These are phyloP conservation scores for Pichia cabralensis DNA, from an alignment of 805 yeast genomes.

Conservation along the genomic window DNA sequence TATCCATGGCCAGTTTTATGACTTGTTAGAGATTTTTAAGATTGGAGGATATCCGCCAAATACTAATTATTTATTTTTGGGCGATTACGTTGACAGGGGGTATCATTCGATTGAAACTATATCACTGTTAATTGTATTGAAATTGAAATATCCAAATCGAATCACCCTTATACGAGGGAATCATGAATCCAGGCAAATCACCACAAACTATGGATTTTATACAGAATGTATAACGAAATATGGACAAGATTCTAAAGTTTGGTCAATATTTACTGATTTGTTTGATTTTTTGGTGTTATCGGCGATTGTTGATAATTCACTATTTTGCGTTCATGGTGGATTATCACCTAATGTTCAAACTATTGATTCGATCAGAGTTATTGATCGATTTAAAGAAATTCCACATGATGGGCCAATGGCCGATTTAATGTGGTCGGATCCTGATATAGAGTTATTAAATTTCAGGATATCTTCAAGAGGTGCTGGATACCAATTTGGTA, in stretches of 20 bases:
- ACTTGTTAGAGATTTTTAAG: constrained; percentile 80
- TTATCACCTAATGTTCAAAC: constrained; percentile 91
- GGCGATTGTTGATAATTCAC: constrained; percentile 80
- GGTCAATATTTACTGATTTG: constrained; percentile 84
- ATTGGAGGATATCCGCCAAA: constrained; percentile 92
- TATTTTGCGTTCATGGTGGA: constrained; percentile 97
- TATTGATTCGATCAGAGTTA: constrained; percentile 79
- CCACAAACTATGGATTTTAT: constrained; percentile 95
- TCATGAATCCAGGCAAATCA: constrained; percentile 93
- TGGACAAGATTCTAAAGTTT: constrained; percentile 61
- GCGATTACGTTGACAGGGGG: constrained; percentile 96
- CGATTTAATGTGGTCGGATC: constrained; percentile 97
- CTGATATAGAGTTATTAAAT: constrained; percentile 72
- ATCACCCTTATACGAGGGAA: constrained; percentile 83
- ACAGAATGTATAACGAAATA: constrained; percentile 90
- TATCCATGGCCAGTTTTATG: constrained; percentile 96
- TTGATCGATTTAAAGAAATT: constrained; percentile 87
- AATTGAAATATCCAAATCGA: constrained; percentile 79
- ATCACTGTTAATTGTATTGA: constrained; percentile 67
- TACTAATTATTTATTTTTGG: constrained; percentile 86
- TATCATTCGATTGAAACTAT: constrained; percentile 91
- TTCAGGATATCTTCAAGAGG: constrained; percentile 91
- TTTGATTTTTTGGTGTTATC: constrained; percentile 86
- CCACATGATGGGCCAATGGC: constrained; percentile 99
- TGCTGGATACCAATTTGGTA: constrained; percentile 95